Conservation (phyloP, 2,329 filamentous ascomycete species). For the Paecilomyces fulvus region DNA sequence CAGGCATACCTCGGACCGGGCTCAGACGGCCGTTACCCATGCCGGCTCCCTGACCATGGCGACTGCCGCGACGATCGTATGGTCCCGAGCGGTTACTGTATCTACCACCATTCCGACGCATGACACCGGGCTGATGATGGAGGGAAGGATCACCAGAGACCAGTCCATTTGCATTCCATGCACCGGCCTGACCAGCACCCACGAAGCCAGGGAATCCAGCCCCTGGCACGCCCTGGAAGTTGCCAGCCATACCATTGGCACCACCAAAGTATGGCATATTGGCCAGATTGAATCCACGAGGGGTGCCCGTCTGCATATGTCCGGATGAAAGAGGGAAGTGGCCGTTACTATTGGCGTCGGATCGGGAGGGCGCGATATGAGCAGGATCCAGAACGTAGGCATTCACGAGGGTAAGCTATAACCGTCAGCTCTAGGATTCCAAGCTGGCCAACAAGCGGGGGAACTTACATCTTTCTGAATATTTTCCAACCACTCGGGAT, state of each 20-base stretch:
- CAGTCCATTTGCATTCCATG: conserved; percentile 24
- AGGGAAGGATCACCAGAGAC: conserved; percentile 32
- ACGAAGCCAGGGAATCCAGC: conserved; percentile 25
- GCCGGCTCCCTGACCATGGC: conserved; percentile 44
- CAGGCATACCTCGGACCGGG: conserved; percentile 27
- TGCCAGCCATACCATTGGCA: conserved; percentile 29
- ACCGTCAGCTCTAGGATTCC: conserved; percentile 22
- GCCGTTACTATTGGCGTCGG: conserved; percentile 89
- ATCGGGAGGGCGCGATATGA: conserved; percentile 86
- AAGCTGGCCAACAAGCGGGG: background rate
- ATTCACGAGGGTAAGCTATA: conserved; percentile 79
- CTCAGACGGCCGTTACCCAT: conserved; percentile 39
- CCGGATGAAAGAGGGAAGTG: conserved; percentile 79
- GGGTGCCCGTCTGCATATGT: conserved; percentile 71
- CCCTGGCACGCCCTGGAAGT: conserved; percentile 23
- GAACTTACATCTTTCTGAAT: conserved; percentile 72
- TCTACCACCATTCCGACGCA: conserved; percentile 58
- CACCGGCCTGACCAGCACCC: conserved; percentile 17
- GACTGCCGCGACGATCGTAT: conserved; percentile 59
- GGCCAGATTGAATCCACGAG: conserved; percentile 80
- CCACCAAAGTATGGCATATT: conserved; percentile 53
- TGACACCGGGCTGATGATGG: conserved; percentile 55
- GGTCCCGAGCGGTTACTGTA: conserved; percentile 60
- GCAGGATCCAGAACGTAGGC: conserved; percentile 89
- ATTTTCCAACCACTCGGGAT: conserved; percentile 74